A percentile compares a stretch with the other conserved stretches of the same genome.
These are phyloP conservation scores for Malus sylvestris DNA, from an alignment of 306 rosid genomes.

Conservation along the genomic window DNA sequence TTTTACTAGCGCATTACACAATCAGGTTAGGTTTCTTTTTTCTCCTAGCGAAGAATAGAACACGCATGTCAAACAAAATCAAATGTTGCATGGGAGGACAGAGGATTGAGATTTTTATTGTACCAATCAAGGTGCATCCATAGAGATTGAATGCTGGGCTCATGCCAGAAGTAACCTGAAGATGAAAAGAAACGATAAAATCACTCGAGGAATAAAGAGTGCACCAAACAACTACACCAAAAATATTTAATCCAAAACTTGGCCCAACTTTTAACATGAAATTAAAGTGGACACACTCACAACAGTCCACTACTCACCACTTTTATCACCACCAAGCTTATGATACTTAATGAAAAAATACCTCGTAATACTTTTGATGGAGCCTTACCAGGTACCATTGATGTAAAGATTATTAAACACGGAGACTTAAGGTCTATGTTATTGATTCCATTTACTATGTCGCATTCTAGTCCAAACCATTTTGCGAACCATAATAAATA, in stretches of 20 bases:
- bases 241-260: neutral
- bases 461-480: too few species aligned
- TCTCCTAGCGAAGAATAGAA: neutral
- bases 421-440: too few species aligned
- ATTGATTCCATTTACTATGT: too few species aligned
- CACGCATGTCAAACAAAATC: neutral
- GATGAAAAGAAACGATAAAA: neutral
- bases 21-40: neutral
- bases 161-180: conserved; percentile 90
- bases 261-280: neutral
- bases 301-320: neutral
- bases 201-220: neutral
- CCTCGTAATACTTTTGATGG: too few species aligned
- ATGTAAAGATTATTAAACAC: too few species aligned
- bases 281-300: too few species aligned
- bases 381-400: too few species aligned
- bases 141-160: conserved; percentile 74
- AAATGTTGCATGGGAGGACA: neutral
- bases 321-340: neutral
- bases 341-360: neutral
- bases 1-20: neutral
- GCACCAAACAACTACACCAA: neutral
- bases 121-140: conserved; percentile 86
- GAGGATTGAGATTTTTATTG: conserved; percentile 8
- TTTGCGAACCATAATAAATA: too few species aligned